These are phyloP conservation scores for Monosporascus sp. DNA, from an alignment of 2,329 filamentous ascomycete genomes.

Conservation along the genomic window DNA sequence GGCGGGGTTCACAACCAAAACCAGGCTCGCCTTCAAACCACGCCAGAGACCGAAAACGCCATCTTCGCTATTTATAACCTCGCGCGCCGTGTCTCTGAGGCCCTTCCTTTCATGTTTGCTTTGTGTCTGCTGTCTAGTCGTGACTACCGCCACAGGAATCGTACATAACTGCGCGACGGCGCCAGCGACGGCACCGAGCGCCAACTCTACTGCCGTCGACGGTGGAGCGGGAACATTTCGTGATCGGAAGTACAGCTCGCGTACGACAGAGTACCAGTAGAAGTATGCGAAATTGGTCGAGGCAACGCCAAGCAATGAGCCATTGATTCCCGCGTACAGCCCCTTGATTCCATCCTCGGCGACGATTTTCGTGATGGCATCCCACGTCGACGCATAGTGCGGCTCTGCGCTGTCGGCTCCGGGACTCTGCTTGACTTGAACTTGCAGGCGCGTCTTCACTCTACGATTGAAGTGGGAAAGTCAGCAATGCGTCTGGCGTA, in stretches of 20 bases:
- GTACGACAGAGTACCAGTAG: slow-evolving; percentile 94
- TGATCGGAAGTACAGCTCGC: slow-evolving; percentile 68
- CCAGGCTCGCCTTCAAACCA: slow-evolving; percentile 90
- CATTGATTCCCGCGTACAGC: slow-evolving; percentile 83
- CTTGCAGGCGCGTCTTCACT: slow-evolving; percentile 93
- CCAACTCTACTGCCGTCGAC: slow-evolving; percentile 75
- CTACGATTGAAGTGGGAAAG: slow-evolving; percentile 37
- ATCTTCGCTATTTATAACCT: slow-evolving; percentile 87
- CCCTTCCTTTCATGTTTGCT: slow-evolving; percentile 78
- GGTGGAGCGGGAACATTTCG: slow-evolving; percentile 50
- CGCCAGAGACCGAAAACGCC: slow-evolving; percentile 87
- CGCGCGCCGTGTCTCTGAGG: slow-evolving; percentile 77
- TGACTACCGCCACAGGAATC: slow-evolving; percentile 92
- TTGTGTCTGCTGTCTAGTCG: slow-evolving; percentile 93
- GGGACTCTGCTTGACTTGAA: slow-evolving; percentile 69
- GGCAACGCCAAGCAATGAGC: slow-evolving; percentile 82
- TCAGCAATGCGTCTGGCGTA: slow-evolving; percentile 8
- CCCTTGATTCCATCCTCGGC: slow-evolving; percentile 73
- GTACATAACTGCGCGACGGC: slow-evolving; percentile 93
- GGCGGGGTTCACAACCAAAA: slow-evolving; percentile 90
- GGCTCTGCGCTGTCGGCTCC: slow-evolving; percentile 44
- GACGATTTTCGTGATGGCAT: slow-evolving; percentile 81
- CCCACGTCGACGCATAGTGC: slow-evolving; percentile 82
- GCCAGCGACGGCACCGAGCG: slow-evolving; percentile 79
- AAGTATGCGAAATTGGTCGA: slow-evolving; percentile 99